Conservation (phyloP, 495 filamentous ascomycete species). For the Penicillium parvum region DNA sequence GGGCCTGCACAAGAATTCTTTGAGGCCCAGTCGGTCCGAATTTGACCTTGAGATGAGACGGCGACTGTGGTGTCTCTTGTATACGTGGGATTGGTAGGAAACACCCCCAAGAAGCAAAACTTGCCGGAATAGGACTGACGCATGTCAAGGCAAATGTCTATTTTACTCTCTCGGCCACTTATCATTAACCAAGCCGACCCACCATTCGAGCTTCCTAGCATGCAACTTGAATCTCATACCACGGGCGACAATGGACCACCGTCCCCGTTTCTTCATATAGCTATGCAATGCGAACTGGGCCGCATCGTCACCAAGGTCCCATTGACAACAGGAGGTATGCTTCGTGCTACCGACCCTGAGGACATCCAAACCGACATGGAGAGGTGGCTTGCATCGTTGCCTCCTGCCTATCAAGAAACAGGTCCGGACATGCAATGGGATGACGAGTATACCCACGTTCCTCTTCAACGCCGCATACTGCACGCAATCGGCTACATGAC, state of each 20-base stretch:
- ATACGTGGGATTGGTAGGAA: conserved; percentile 34
- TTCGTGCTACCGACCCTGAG: conserved; percentile 10
- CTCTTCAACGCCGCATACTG: conserved; percentile 47
- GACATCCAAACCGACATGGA: conserved; percentile 29
- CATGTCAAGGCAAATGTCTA: conserved; percentile 28
- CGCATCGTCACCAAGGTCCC: conserved; percentile 15
- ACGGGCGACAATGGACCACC: conserved; percentile 8
- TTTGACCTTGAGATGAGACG: conserved; percentile 36
- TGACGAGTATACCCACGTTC: conserved; percentile 32
- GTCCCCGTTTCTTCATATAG: conserved; percentile 23
- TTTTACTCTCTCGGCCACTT: conserved; percentile 24
- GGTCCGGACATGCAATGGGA: conserved; percentile 46
- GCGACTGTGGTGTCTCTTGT: conserved; percentile 37
- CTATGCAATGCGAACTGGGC: conserved; percentile 22
- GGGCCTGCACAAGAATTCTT: conserved; percentile 43
- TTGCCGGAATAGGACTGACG: no score
- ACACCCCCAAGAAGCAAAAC: no score
- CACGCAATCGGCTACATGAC: conserved; percentile 46
- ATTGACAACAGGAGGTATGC: conserved; percentile 3
- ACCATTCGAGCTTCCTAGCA: conserved; percentile 22
- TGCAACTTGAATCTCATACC: conserved; percentile 19
- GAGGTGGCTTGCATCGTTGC: conserved; percentile 39
- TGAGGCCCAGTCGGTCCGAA: conserved; percentile 35
- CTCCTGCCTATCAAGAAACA: conserved; percentile 34
- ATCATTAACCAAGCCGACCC: conserved; percentile 22